phyloP scores from a whole-genome alignment of 2,329 filamentous ascomycete species.

The Magnaporthiopsis rhizophila region DNA sequence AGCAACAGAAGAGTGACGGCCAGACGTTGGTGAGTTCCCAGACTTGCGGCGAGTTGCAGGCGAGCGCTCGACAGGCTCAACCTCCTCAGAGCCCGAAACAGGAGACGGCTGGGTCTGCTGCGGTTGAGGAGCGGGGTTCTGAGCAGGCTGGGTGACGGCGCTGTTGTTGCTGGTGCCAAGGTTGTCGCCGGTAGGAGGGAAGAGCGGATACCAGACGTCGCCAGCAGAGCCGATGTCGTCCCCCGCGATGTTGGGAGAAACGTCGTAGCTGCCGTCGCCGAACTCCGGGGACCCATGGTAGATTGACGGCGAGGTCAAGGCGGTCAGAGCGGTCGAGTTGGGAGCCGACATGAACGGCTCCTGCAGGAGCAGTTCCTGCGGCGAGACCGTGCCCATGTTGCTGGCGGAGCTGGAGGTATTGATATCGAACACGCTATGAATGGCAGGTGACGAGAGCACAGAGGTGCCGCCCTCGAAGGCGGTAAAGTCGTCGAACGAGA shows the following conservation, averaged over 20 bases:
- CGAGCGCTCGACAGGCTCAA: conserved; percentile 34
- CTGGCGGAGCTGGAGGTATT: conserved; percentile 38
- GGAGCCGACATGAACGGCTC: conserved; percentile 67
- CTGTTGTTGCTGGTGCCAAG: conserved; percentile 9
- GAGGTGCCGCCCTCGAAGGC: conserved; percentile 44
- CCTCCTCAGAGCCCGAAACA: conserved; percentile 36
- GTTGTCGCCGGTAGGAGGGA: conserved; percentile 42
- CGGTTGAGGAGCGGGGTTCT: conserved; percentile 11
- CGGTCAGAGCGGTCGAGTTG: conserved; percentile 73
- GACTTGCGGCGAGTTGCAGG: conserved; percentile 39
- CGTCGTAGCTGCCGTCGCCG: conserved; percentile 56
- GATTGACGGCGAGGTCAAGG: conserved; percentile 76
- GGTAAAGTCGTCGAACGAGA: conserved; percentile 51
- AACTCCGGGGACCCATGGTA: conserved; percentile 71
- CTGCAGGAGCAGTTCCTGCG: conserved; percentile 68
- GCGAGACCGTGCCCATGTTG: conserved; percentile 68
- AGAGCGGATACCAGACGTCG: conserved; percentile 65
- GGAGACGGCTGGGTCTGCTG: conserved; percentile 32
- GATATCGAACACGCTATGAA: conserved; percentile 41
- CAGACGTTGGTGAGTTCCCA: conserved; percentile 32
- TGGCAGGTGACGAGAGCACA: conserved; percentile 45
- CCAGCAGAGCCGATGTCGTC: conserved; percentile 45
- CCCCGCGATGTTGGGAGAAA: conserved; percentile 66
- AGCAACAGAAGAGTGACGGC: conserved; percentile 59
- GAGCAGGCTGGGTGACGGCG: conserved; percentile 10